A percentile compares a stretch with the other conserved stretches of the same genome.
Conservation (phyloP, 2,329 filamentous ascomycete species). For the Pseudogymnoascus verrucosus region DNA sequence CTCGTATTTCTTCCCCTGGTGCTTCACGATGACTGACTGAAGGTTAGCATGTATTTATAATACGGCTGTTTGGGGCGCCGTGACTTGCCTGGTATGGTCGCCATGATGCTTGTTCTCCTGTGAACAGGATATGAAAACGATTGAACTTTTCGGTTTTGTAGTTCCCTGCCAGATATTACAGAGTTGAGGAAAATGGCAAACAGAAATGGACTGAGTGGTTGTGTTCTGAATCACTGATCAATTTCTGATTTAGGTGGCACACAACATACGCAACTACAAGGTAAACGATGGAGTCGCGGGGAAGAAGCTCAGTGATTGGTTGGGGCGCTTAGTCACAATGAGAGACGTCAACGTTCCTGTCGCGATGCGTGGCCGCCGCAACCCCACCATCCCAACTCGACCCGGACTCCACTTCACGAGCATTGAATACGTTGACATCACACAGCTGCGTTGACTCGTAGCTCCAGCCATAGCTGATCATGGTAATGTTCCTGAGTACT, state of each 20-base stretch:
- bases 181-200: background rate
- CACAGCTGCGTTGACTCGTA: constrained; percentile 1
- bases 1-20: constrained; percentile 91
- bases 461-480: constrained; percentile 6
- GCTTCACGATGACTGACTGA: constrained; percentile 74
- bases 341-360: constrained; percentile 8
- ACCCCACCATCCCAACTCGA: constrained; percentile 8
- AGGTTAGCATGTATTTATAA: constrained; percentile 14
- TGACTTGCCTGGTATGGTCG: constrained; percentile 27
- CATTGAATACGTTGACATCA: constrained; percentile 9
- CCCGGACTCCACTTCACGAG: constrained; percentile 3
- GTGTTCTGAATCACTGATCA: constrained; percentile 5
- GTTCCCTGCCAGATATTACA: background rate
- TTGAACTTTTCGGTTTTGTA: background rate
- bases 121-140: background rate
- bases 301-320: constrained; percentile 6
- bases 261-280: constrained; percentile 1
- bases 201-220: background rate
- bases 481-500: background rate
- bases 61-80: background rate
- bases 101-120: constrained; percentile 21
- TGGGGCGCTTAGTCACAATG: constrained; percentile 5
- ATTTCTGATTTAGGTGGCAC: constrained; percentile 5
- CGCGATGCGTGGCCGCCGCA: constrained; percentile 5
- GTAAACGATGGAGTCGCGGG: constrained; percentile 6